Evolutionary conservation across 148 eudicot species (phyloP).

Genomic region (Vaccinium corymbosum): DNA sequence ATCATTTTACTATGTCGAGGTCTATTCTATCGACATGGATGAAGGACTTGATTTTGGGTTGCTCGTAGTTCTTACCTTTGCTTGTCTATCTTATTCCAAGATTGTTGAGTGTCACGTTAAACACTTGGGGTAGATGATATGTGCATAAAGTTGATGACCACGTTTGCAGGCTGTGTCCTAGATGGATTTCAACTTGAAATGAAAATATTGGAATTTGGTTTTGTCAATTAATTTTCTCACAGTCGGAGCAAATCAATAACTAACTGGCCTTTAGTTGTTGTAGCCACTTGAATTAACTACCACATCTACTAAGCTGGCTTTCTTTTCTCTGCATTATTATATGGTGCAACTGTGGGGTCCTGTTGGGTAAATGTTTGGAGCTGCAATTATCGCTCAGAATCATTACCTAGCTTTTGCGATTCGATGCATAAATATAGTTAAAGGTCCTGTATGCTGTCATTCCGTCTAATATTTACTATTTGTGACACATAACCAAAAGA

Average conservation of each 20-base stretch:
- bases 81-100: neutral
- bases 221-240: neutral
- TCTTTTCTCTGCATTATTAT: neutral
- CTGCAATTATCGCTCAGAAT: neutral
- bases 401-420: neutral
- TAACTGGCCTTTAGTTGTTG: neutral
- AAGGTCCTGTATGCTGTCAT: neutral
- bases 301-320: neutral
- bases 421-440: neutral
- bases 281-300: neutral
- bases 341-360: conserved; percentile 1
- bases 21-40: neutral
- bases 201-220: neutral
- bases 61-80: neutral
- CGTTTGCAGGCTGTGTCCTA: neutral
- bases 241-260: neutral
- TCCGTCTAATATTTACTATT: neutral
- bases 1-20: neutral
- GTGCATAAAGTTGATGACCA: neutral
- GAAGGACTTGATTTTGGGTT: neutral
- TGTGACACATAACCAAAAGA: neutral
- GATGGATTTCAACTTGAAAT: neutral
- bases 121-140: neutral
- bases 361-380: neutral
- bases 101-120: neutral